phyloP scores from a whole-genome alignment of 495 filamentous ascomycete genomes.

The Staphylotrichum tortipilum region DNA sequence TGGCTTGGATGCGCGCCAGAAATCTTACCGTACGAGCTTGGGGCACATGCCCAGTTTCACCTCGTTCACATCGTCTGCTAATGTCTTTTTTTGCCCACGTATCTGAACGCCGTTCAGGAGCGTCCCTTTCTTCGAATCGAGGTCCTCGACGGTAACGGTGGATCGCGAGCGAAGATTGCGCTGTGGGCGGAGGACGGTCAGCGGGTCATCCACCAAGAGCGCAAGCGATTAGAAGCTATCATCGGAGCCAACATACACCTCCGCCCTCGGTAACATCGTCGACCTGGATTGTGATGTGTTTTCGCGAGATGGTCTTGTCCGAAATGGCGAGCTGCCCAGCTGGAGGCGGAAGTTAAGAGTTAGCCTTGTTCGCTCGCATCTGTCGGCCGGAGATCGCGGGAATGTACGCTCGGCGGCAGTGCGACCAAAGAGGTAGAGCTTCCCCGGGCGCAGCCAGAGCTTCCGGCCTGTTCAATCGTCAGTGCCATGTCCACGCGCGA shows the following conservation, averaged over 20 bases:
- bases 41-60: conserved; percentile 60
- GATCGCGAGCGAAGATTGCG: conserved; percentile 54
- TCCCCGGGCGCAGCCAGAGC: conserved; percentile 76
- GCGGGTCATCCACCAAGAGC: not conserved
- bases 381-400: not conserved
- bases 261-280: conserved; percentile 55
- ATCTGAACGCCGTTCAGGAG: conserved; percentile 63
- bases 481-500: not conserved
- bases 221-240: not conserved
- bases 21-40: conserved; percentile 41
- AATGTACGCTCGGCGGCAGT: conserved; percentile 42
- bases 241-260: conserved; percentile 45
- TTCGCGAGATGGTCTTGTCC: conserved; percentile 74
- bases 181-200: conserved; percentile 30
- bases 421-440: conserved; percentile 72
- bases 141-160: conserved; percentile 55
- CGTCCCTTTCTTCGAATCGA: conserved; percentile 72
- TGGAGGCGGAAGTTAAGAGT: conserved; percentile 6
- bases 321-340: conserved; percentile 53
- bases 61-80: conserved; percentile 50
- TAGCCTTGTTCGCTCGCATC: conserved; percentile 2
- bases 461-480: conserved; percentile 48
- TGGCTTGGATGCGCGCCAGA: not conserved
- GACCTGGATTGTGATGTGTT: conserved; percentile 75
- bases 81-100: conserved; percentile 42